These are phyloP conservation scores for Micromonas pusilla DNA, from an alignment of 139 green algal species.

Conservation along the genomic window DNA sequence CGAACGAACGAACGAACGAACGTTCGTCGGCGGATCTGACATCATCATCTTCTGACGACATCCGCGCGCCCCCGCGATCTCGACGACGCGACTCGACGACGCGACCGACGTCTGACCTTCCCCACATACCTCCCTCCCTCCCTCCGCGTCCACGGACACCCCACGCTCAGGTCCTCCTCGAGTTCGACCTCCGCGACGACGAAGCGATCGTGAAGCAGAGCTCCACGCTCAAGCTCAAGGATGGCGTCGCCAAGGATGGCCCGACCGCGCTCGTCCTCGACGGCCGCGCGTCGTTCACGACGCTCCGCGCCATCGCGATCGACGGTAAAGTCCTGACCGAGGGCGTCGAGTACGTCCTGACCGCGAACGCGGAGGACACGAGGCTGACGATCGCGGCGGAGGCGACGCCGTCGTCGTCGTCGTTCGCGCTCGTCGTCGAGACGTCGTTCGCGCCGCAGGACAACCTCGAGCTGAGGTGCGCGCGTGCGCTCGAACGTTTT, in stretches of 20 bases:
- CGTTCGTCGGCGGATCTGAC: not conserved
- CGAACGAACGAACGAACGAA: not conserved
- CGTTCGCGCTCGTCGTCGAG: not conserved
- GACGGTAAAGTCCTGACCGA: not conserved
- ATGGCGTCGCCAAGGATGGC: not conserved
- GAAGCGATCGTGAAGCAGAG: not conserved
- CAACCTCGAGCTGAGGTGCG: conserved; percentile 15
- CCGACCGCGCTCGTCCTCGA: not conserved
- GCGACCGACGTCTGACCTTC: too few species aligned
- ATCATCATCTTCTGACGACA: not conserved
- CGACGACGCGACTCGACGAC: too few species aligned
- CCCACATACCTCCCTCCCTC: too few species aligned
- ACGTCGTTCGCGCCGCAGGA: conserved; percentile 6
- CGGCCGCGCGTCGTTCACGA: not conserved
- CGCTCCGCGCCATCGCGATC: not conserved
- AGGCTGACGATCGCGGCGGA: not conserved
- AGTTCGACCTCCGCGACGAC: not conserved
- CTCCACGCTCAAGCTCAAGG: not conserved
- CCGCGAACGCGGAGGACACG: not conserved
- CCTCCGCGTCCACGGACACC: too few species aligned
- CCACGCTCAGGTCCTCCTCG: not conserved
- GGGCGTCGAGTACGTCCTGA: not conserved
- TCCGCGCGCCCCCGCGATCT: not conserved
- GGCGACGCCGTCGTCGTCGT: not conserved
- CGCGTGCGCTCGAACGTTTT: too few species aligned